phyloP scores from a whole-genome alignment of 495 filamentous ascomycete species.

The Penicillium cataractarum region DNA sequence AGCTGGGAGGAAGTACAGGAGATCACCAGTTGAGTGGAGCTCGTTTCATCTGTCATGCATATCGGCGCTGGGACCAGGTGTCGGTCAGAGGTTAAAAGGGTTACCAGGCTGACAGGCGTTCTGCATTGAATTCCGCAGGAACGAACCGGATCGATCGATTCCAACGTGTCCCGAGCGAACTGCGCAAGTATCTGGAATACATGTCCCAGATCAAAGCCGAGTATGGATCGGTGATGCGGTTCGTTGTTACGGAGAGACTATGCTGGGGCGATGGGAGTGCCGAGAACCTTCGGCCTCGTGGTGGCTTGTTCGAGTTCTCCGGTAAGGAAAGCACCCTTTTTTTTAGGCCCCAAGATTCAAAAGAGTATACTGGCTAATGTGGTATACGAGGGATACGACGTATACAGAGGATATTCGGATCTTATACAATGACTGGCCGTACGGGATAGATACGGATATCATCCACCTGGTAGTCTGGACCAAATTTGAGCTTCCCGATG shows the following conservation, averaged over 20 bases:
- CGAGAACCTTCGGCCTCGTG: constrained; percentile 47
- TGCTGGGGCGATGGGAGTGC: constrained; percentile 56
- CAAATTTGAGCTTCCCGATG: constrained; percentile 78
- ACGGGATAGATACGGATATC: constrained; percentile 74
- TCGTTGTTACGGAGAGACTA: constrained; percentile 67
- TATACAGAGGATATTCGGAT: constrained; percentile 69
- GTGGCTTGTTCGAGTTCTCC: constrained; percentile 52
- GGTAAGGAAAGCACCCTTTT: constrained; percentile 38
- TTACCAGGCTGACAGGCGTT: neutral
- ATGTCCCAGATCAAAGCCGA: constrained; percentile 61
- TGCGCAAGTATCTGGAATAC: constrained; percentile 72
- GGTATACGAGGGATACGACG: neutral
- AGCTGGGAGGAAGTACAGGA: constrained; percentile 66
- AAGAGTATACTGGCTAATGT: neutral
- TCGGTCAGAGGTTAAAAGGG: neutral
- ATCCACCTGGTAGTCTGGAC: constrained; percentile 88
- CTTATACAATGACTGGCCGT: constrained; percentile 89
- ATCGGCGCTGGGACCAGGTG: neutral
- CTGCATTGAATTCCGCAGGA: constrained; percentile 27
- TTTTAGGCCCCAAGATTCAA: neutral
- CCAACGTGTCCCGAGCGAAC: constrained; percentile 71
- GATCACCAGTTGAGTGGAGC: constrained; percentile 53
- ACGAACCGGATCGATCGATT: constrained; percentile 73
- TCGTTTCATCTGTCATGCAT: constrained; percentile 4
- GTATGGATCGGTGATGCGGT: constrained; percentile 75